Conservation (phyloP, 331 rosid genomes). For the Malus hybrid region DNA sequence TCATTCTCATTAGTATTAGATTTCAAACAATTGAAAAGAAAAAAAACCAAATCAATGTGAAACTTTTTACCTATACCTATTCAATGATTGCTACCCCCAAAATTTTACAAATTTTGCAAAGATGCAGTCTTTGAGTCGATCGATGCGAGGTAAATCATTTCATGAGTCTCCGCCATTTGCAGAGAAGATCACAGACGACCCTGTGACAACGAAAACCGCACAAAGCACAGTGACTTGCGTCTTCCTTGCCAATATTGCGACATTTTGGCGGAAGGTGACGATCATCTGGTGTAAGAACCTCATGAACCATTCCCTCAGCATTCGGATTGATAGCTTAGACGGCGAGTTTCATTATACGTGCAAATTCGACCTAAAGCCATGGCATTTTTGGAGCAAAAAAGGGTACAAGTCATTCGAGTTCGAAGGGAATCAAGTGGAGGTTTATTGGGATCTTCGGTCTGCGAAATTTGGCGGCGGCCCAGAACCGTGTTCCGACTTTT, state of each 20-base stretch:
- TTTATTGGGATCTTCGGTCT: slow-evolving; percentile 73
- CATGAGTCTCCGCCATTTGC: slow-evolving; percentile 30
- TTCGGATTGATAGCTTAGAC: slow-evolving; percentile 37
- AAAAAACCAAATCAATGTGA: not conserved
- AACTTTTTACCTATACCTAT: not conserved
- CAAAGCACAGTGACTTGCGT: slow-evolving; percentile 70
- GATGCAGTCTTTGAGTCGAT: slow-evolving; percentile 43
- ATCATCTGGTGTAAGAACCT: slow-evolving; percentile 68
- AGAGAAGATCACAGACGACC: slow-evolving; percentile 63
- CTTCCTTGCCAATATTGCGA: slow-evolving; percentile 50
- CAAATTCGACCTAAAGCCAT: slow-evolving; percentile 74
- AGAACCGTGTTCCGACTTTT: slow-evolving; percentile 59
- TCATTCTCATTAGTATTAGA: not conserved
- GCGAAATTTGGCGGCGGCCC: slow-evolving; percentile 55
- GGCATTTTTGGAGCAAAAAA: slow-evolving; percentile 81
- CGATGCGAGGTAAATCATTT: slow-evolving; percentile 44
- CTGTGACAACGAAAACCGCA: slow-evolving; percentile 44
- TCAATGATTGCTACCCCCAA: not conserved
- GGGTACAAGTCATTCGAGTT: slow-evolving; percentile 57
- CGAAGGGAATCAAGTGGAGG: slow-evolving; percentile 44
- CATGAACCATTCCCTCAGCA: slow-evolving; percentile 51
- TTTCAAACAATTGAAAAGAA: not conserved
- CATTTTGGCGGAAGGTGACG: slow-evolving; percentile 51
- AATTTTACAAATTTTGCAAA: not conserved
- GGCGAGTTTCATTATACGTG: slow-evolving; percentile 39